These are phyloP conservation scores for Xylaria acuta DNA, from an alignment of 495 filamentous ascomycete species.

Conservation along the genomic window DNA sequence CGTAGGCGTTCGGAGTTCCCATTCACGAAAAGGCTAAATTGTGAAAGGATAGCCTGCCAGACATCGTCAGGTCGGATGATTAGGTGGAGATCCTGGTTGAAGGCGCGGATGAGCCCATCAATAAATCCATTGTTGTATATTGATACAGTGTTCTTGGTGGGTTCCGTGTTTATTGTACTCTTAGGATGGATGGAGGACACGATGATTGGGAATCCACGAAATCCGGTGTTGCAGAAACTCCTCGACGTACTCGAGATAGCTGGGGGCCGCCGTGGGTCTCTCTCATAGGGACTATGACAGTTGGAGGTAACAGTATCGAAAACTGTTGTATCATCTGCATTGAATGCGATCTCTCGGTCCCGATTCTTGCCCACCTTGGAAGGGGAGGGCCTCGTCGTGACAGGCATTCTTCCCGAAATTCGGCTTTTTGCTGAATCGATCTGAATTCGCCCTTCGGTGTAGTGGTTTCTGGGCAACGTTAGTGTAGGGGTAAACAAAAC, in stretches of 20 bases:
- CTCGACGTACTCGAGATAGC: no score
- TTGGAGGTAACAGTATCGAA: neutral
- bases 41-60: slow-evolving; percentile 62
- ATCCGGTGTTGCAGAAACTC: no score
- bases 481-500: no score
- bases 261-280: neutral
- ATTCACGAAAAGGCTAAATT: slow-evolving; percentile 62
- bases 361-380: neutral
- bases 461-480: no score
- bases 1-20: slow-evolving; percentile 53
- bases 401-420: neutral
- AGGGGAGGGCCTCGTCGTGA: slow-evolving; percentile 6
- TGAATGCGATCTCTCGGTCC: neutral
- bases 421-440: no score
- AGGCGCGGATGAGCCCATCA: slow-evolving; percentile 54
- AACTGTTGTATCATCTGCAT: neutral
- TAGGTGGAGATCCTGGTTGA: slow-evolving; percentile 58
- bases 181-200: neutral
- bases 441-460: no score
- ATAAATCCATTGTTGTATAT: slow-evolving; percentile 54
- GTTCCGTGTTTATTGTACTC: neutral
- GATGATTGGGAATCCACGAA: neutral
- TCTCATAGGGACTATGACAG: neutral
- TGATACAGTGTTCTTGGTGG: neutral
- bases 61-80: slow-evolving; percentile 63